These are phyloP conservation scores for Castanospermum australe DNA, from an alignment of 306 rosid genomes.

Conservation along the genomic window DNA sequence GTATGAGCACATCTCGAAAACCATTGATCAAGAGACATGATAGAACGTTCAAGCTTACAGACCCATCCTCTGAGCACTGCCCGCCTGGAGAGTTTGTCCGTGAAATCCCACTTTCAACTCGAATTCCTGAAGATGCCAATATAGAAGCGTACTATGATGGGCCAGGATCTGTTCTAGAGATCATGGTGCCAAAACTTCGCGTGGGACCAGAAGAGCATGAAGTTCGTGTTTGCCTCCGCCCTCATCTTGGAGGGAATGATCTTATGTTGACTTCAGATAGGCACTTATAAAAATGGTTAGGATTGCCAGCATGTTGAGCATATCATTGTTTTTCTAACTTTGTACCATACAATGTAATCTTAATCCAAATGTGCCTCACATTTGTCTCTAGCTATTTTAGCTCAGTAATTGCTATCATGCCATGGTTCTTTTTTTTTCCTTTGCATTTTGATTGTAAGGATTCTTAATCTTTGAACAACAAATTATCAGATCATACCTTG, in stretches of 20 bases:
- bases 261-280: conserved; percentile 41
- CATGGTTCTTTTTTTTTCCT: not conserved
- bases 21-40: conserved; percentile 51
- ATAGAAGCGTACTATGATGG: conserved; percentile 53
- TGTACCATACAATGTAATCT: not conserved
- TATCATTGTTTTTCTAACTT: not conserved
- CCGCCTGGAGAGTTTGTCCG: conserved; percentile 52
- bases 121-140: conserved; percentile 50
- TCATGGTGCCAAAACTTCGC: conserved; percentile 46
- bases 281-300: not conserved
- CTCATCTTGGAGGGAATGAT: conserved; percentile 43
- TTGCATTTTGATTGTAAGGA: not conserved
- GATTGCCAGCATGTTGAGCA: not conserved
- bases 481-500: not conserved
- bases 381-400: not conserved
- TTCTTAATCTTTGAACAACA: not conserved
- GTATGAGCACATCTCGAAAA: conserved; percentile 43
- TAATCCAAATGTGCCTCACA: not conserved
- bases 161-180: conserved; percentile 45
- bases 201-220: conserved; percentile 53
- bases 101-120: conserved; percentile 44
- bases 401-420: not conserved
- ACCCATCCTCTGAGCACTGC: conserved; percentile 50
- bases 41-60: conserved; percentile 52
- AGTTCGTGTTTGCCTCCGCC: conserved; percentile 49